Evolutionary conservation across 202 grass and related monocot genomes (phyloP), one percentile per base, ranked within the genome.

Genomic region (Hordeum pubiflorum): DNA sequence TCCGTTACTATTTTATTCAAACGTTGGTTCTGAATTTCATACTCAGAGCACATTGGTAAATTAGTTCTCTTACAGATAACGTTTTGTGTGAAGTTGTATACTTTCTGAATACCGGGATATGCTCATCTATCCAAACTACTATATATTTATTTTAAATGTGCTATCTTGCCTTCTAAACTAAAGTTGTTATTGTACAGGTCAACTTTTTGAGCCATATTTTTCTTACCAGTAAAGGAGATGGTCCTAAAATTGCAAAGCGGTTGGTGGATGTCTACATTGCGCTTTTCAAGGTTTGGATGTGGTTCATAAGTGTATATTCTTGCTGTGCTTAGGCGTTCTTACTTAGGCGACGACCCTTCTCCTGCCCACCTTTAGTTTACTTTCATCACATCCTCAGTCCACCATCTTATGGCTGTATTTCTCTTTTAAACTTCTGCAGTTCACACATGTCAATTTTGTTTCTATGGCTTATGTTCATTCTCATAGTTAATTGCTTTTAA

Each of bases 201-300:
- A 97, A 94, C 82, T 97, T 94, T 84, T 86, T 97, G 76, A 97
- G 89, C 77, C 95, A 97, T 77, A 93, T 97, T 79, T 80, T 89
- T 69, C 90, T 92, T 76, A 85, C 81, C 39, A 85, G 80, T 77
- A 97, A 76, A 74, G 90, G 92, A 24, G 90, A 94, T 84, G 95
- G 95, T 20, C 82, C 92, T 58, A 93, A 93, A 91, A 86, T 97
- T 46, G 95, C 95, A 63, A 97, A 94, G 73, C 92, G 92, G 22
- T 76, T 94, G 74, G 80, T 94, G 76, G 95, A 97, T 89, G 90
- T 94, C 81, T 97, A 97, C 81, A 91, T 97, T 82, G 95, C 84
- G 12, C 84, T 97, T 75, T 97, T 97, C 84, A 97, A 97, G 95
- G 95, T 92, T 84, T 74, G 64, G 13, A 84, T 64, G 4, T 7